Conservation (phyloP, 805 yeast species). For the Lipomyces spencermartinsiae region DNA sequence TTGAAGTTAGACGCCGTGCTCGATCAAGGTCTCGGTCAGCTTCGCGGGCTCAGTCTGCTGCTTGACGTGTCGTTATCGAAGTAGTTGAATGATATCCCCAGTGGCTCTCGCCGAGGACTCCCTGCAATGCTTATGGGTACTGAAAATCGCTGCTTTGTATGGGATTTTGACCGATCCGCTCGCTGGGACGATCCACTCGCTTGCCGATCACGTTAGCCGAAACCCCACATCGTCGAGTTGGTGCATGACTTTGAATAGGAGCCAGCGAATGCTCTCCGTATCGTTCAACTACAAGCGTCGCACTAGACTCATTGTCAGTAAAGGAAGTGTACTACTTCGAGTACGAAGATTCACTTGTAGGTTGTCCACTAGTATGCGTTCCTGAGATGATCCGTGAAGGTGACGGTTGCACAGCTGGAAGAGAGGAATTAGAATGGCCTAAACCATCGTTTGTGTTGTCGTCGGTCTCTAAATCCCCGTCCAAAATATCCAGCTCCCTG, state of each 20-base stretch:
- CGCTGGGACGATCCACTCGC: too few relatives aligned
- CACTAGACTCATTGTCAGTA: background rate
- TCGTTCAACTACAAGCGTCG: background rate
- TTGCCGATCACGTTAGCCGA: slow-evolving; percentile 1
- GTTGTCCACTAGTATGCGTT: background rate
- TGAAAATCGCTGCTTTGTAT: too few relatives aligned
- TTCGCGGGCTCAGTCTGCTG: slow-evolving; percentile 3
- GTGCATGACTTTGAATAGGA: slow-evolving; percentile 3
- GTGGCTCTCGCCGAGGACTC: slow-evolving; percentile 1
- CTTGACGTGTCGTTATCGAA: background rate
- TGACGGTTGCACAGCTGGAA: slow-evolving; percentile 1
- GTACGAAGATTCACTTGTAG: slow-evolving; percentile 3
- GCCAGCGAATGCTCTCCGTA: slow-evolving; percentile 8
- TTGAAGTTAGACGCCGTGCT: slow-evolving; percentile 8
- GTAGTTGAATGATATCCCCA: slow-evolving; percentile 1
- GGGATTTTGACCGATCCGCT: too few relatives aligned
- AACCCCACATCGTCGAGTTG: background rate
- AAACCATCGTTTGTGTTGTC: background rate
- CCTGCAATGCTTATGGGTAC: slow-evolving; percentile 8
- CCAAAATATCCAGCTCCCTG: background rate
- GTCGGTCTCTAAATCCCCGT: background rate
- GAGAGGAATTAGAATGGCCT: background rate
- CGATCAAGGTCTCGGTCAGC: slow-evolving; percentile 3
- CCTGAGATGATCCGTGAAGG: background rate
- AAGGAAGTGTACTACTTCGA: background rate